These are phyloP conservation scores for Perkinsus marinus DNA, from an alignment of 169 alveolate genomes.

Conservation along the genomic window DNA sequence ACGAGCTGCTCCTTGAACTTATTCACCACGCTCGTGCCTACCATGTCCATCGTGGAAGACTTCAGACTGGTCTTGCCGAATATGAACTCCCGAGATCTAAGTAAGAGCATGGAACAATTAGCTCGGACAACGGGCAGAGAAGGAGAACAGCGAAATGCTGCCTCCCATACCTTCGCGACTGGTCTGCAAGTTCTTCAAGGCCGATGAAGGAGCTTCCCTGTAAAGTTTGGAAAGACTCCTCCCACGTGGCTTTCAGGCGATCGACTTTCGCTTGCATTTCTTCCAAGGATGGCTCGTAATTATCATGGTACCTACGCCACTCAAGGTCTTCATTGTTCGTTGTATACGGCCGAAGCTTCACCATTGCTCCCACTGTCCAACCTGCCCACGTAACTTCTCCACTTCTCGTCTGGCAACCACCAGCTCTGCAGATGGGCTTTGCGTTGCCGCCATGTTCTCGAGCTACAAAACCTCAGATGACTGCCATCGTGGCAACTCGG, in stretches of 20 bases:
- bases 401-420: neutral
- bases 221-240: neutral
- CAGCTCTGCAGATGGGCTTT: neutral
- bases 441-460: neutral
- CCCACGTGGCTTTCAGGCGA: neutral
- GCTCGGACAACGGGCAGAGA: too few relatives aligned
- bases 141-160: too few relatives aligned
- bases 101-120: too few relatives aligned
- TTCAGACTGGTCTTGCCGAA: too few relatives aligned
- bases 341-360: too few relatives aligned
- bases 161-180: neutral
- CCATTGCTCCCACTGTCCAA: neutral
- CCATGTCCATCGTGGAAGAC: too few relatives aligned
- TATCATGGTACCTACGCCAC: neutral
- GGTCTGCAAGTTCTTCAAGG: neutral
- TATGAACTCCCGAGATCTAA: too few relatives aligned
- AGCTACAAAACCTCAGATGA: neutral
- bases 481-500: neutral
- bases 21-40: neutral
- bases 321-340: too few relatives aligned
- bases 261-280: neutral
- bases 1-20: neutral
- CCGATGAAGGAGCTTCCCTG: neutral
- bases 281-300: neutral
- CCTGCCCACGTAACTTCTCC: neutral